Percentiles rank a stretch among this genome's conserved stretches.
phyloP scores from a whole-genome alignment of 345 rosid species.

The Eucalyptus albens region DNA sequence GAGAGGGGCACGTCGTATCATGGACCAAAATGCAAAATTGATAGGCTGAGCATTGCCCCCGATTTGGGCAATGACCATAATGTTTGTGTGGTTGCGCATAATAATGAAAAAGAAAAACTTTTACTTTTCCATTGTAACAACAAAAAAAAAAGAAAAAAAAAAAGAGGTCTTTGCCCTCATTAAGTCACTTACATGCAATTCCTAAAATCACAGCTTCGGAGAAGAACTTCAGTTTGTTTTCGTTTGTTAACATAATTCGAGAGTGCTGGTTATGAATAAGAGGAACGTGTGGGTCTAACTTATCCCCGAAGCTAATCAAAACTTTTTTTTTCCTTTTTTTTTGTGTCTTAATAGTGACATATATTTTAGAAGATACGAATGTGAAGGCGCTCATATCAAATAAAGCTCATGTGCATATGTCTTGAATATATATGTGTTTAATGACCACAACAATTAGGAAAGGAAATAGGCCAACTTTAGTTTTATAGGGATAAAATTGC shows the following conservation, averaged over 20 bases:
- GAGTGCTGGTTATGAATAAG: background rate
- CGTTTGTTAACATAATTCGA: background rate
- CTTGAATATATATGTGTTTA: background rate
- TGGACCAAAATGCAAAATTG: background rate
- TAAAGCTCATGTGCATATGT: background rate
- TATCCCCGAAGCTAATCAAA: background rate
- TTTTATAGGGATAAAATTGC: background rate
- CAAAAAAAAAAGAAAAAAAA: background rate
- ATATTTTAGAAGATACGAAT: background rate
- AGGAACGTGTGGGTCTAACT: background rate
- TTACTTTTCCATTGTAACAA: background rate
- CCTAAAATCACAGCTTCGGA: background rate
- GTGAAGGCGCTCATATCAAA: background rate
- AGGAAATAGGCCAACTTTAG: background rate
- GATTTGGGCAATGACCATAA: background rate
- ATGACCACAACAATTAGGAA: background rate
- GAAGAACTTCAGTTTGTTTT: background rate
- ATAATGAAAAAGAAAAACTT: background rate
- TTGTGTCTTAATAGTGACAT: background rate
- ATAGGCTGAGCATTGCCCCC: background rate
- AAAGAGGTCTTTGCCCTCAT: background rate
- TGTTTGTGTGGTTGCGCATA: background rate
- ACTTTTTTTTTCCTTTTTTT: fast-evolving
- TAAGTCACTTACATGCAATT: background rate
- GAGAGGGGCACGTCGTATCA: background rate